A percentile compares a stretch with the other conserved stretches of the same genome.
phyloP scores from a whole-genome alignment of 163 green algal genomes.

The Prototheca wickerhamii region DNA sequence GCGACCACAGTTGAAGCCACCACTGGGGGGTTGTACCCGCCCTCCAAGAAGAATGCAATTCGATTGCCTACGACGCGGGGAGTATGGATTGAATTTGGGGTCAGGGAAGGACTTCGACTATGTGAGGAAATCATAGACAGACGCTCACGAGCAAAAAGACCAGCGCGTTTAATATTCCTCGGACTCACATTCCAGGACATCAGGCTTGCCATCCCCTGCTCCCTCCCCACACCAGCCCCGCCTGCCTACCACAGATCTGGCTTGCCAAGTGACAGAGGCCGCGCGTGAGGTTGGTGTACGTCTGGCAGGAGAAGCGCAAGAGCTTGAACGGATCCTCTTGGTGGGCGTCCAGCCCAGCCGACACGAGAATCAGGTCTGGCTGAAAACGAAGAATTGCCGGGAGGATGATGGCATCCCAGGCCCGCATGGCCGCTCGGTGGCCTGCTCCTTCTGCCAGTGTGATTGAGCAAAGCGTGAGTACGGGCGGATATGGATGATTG shows the following conservation, averaged over 20 bases:
- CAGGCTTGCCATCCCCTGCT: too few relatives aligned
- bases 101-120: too few relatives aligned
- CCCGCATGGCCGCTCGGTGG: too few relatives aligned
- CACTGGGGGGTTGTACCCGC: conserved; percentile 8
- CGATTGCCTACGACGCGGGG: background rate
- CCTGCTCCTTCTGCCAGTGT: too few relatives aligned
- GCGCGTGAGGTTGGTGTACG: background rate
- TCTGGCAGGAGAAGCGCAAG: background rate
- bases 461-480: too few relatives aligned
- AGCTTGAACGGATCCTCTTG: conserved; percentile 55
- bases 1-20: background rate
- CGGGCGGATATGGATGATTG: too few relatives aligned
- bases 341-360: conserved; percentile 81
- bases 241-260: background rate
- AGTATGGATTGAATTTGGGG: too few relatives aligned
- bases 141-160: too few relatives aligned
- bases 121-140: too few relatives aligned
- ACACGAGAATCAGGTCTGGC: conserved; percentile 81
- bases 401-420: background rate
- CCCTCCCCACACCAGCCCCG: background rate
- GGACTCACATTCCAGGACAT: too few relatives aligned
- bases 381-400: conserved; percentile 42
- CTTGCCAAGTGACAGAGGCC: background rate
- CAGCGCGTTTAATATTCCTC: too few relatives aligned
- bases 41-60: conserved; percentile 11